phyloP scores from a whole-genome alignment of 2,329 filamentous ascomycete species.

The Colletotrichum acutatum region DNA sequence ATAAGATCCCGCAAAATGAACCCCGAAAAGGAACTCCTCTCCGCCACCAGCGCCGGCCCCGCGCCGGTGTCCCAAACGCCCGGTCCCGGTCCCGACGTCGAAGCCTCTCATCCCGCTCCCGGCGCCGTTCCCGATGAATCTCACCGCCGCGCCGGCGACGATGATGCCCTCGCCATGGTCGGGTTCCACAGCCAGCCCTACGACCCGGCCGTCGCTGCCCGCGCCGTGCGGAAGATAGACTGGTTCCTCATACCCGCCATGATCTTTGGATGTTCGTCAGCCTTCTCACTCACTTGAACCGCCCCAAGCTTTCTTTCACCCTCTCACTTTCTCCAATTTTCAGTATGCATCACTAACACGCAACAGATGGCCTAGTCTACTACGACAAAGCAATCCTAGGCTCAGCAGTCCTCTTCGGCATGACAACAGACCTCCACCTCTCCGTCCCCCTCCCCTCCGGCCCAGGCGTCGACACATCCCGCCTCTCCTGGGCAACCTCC shows the following conservation, averaged over 20 bases:
- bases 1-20: conserved; percentile 6
- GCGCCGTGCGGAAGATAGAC: conserved; percentile 75
- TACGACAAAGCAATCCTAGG: conserved; percentile 76
- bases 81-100: background rate
- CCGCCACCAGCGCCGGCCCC: conserved; percentile 5
- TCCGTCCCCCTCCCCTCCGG: conserved; percentile 60
- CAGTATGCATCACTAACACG: background rate
- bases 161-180: conserved; percentile 68
- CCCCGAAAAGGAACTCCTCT: conserved; percentile 13
- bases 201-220: conserved; percentile 64
- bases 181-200: conserved; percentile 64
- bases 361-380: conserved; percentile 51
- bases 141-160: conserved; percentile 39
- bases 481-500: conserved; percentile 81
- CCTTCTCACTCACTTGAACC: too few relatives aligned
- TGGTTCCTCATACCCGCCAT: conserved; percentile 75
- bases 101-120: background rate
- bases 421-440: conserved; percentile 76
- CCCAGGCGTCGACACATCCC: conserved; percentile 66
- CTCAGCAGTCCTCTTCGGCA: conserved; percentile 78
- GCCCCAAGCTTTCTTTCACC: conserved; percentile 35
- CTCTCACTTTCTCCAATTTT: too few relatives aligned
- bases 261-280: conserved; percentile 56
- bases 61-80: background rate
- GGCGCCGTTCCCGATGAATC: background rate